phyloP scores from a whole-genome alignment of 2,329 filamentous ascomycete species.

The Fusarium sp. region DNA sequence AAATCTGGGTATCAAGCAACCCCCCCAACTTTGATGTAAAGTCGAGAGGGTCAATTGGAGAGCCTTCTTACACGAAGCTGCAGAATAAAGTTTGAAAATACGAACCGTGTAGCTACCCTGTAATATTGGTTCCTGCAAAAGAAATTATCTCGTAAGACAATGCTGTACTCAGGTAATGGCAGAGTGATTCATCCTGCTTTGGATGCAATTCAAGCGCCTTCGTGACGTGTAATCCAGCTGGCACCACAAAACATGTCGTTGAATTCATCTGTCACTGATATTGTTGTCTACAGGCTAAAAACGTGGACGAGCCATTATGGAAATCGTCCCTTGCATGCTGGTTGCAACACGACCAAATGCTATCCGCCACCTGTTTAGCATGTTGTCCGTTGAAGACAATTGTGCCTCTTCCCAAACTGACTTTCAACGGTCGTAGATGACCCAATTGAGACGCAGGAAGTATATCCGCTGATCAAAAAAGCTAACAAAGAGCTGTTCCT shows the following conservation, averaged over 20 bases:
- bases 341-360: background rate
- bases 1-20: conserved; percentile 25
- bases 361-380: background rate
- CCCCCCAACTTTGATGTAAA: conserved; percentile 5
- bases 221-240: background rate
- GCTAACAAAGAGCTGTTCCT: conserved; percentile 18
- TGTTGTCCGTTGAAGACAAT: background rate
- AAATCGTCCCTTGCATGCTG: conserved; percentile 12
- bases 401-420: accelerated
- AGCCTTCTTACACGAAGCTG: background rate
- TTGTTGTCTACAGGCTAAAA: background rate
- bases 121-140: background rate
- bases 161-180: background rate
- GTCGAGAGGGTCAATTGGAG: background rate
- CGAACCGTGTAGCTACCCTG: conserved; percentile 2
- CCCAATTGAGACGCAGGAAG: background rate
- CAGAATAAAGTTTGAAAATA: conserved; percentile 4
- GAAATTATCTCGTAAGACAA: background rate
- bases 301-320: background rate
- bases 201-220: background rate
- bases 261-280: background rate
- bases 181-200: background rate
- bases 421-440: too few relatives aligned
- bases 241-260: too few relatives aligned
- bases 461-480: background rate